These are phyloP conservation scores for Petunia secreta DNA, from an alignment of 257 asterid genomes.

Conservation along the genomic window DNA sequence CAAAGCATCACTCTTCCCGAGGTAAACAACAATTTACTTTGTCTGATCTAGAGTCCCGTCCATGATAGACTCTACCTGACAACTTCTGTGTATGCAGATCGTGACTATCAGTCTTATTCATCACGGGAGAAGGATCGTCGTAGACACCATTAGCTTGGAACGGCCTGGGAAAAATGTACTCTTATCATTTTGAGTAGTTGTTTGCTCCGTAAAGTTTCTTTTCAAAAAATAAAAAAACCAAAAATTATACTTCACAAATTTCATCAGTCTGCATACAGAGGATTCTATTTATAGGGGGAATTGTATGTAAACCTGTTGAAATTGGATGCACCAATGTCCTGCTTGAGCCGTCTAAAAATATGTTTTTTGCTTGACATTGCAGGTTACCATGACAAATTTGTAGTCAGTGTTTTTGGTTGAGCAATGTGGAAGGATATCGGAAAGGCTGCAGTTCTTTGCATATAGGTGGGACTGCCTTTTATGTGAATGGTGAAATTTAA, in stretches of 20 bases:
- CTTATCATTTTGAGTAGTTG: not conserved
- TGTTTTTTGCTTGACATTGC: slow-evolving; percentile 8
- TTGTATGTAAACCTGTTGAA: not conserved
- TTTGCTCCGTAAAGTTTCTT: not conserved
- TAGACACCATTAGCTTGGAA: slow-evolving; percentile 60
- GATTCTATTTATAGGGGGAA: not conserved
- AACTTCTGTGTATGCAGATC: slow-evolving; percentile 49
- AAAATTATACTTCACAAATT: not conserved
- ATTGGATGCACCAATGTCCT: not conserved
- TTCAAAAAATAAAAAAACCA: too few relatives aligned
- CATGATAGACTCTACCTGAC: not conserved
- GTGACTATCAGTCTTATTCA: slow-evolving; percentile 66
- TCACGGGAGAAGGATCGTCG: slow-evolving; percentile 82
- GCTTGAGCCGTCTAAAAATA: not conserved
- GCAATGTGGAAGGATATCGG: too few relatives aligned
- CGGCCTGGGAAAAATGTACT: not conserved
- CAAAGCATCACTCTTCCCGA: slow-evolving; percentile 75
- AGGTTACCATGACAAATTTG: slow-evolving; percentile 6
- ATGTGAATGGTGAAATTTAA: not conserved
- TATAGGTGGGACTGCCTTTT: not conserved
- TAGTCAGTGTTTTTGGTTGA: not conserved
- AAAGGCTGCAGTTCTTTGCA: slow-evolving; percentile 13
- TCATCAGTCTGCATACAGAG: not conserved
- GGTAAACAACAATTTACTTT: slow-evolving; percentile 42
- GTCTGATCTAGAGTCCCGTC: not conserved